phyloP scores from a whole-genome alignment of 2,329 filamentous ascomycete species.

The Nemania sp. region DNA sequence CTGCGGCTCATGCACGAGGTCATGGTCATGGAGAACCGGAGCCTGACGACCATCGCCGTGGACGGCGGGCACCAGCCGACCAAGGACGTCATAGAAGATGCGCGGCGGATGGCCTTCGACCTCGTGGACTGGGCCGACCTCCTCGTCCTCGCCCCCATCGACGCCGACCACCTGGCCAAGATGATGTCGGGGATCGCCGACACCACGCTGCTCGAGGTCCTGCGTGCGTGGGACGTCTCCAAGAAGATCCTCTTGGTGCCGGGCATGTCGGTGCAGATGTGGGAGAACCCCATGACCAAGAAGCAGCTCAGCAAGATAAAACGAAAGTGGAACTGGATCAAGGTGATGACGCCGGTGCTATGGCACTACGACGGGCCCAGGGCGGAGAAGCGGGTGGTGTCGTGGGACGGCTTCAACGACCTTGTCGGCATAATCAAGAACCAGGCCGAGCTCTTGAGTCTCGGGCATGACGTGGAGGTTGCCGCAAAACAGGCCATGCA shows the following conservation, averaged over 20 bases:
- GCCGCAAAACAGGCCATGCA: constrained; percentile 49
- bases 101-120: constrained; percentile 61
- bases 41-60: constrained; percentile 43
- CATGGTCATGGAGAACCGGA: constrained; percentile 61
- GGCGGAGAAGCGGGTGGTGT: constrained; percentile 55
- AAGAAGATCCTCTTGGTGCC: constrained; percentile 86
- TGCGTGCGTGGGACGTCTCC: constrained; percentile 84
- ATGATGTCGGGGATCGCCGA: constrained; percentile 87
- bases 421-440: constrained; percentile 77
- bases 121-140: constrained; percentile 88
- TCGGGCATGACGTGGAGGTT: constrained; percentile 71
- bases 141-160: constrained; percentile 80
- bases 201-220: constrained; percentile 76
- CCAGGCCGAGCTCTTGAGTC: constrained; percentile 73
- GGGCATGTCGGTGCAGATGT: constrained; percentile 87
- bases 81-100: constrained; percentile 54
- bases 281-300: constrained; percentile 87
- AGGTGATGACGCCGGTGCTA: constrained; percentile 77
- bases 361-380: constrained; percentile 71
- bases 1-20: constrained; percentile 66
- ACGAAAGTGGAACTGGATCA: constrained; percentile 85
- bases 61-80: constrained; percentile 45
- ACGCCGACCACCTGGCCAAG: constrained; percentile 81
- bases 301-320: constrained; percentile 84
- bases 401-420: constrained; percentile 70